Evolutionary conservation across 2,329 filamentous ascomycete species (phyloP).

Genomic region (Aspergillus sp.): DNA sequence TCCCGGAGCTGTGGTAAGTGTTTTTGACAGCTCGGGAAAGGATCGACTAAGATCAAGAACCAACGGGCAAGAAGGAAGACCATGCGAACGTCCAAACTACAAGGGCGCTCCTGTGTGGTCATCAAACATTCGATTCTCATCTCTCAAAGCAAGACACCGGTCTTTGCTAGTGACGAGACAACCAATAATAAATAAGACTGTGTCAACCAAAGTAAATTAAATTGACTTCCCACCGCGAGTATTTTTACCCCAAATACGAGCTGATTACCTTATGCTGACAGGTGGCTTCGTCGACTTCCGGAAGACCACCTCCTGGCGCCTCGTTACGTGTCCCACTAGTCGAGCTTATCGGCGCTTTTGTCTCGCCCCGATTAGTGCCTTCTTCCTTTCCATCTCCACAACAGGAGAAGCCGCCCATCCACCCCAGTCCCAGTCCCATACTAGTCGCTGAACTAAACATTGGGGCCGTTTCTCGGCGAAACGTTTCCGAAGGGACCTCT

Average conservation of each 20-base stretch:
- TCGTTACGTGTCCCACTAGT: constrained; percentile 7
- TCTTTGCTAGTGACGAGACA: background rate
- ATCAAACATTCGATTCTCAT: background rate
- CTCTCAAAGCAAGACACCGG: background rate
- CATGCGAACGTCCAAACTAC: constrained; percentile 2
- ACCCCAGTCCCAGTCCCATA: background rate
- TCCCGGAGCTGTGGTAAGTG: constrained; percentile 2
- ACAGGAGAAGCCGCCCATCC: constrained; percentile 11
- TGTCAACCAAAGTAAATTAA: constrained; percentile 7
- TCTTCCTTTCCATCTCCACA: constrained; percentile 12
- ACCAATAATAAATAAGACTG: background rate
- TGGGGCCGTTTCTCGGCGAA: constrained; percentile 22
- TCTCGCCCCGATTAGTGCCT: constrained; percentile 7
- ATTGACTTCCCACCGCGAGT: constrained; percentile 1
- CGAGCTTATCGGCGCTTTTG: constrained; percentile 10
- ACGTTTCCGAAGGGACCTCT: constrained; percentile 14
- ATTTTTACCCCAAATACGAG: background rate
- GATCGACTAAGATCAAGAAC: constrained; percentile 23
- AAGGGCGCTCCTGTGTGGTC: background rate
- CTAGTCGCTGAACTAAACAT: constrained; percentile 7
- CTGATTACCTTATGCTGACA: background rate
- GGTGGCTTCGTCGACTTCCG: background rate
- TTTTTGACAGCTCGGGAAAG: constrained; percentile 18
- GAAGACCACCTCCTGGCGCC: background rate
- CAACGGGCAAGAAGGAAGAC: background rate